Evolutionary conservation across 2,329 filamentous ascomycete species (phyloP).

Genomic region (Zymoseptoria passerinii): DNA sequence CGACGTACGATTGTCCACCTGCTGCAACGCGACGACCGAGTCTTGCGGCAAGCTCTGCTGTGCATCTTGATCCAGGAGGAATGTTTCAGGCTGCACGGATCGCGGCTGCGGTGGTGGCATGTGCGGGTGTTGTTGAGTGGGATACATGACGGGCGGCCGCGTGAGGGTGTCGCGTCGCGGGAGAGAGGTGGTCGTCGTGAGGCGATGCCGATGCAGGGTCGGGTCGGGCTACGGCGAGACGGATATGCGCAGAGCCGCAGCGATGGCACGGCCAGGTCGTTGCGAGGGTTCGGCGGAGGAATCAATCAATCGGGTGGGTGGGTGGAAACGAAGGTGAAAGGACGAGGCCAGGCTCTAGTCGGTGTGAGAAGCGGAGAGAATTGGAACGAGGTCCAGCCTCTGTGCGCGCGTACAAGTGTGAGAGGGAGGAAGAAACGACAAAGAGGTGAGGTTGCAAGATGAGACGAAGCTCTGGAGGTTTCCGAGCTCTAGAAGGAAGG

Average conservation of each 20-base stretch:
- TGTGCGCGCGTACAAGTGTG: slow-evolving; percentile 4
- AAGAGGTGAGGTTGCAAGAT: slow-evolving; percentile 1
- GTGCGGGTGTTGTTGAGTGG: slow-evolving; percentile 53
- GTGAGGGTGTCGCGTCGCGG: background rate
- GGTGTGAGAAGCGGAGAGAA: slow-evolving; percentile 3
- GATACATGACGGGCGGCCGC: slow-evolving; percentile 35
- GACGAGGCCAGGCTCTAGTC: slow-evolving; percentile 8
- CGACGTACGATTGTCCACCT: slow-evolving; percentile 87
- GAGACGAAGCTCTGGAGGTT: background rate
- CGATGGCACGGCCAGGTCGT: slow-evolving; percentile 19
- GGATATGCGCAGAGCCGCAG: slow-evolving; percentile 10
- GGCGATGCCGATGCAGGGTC: background rate
- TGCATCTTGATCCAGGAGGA: slow-evolving; percentile 94
- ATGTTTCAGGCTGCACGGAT: slow-evolving; percentile 81
- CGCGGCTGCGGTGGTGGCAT: slow-evolving; percentile 64
- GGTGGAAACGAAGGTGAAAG: slow-evolving; percentile 8
- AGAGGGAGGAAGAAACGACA: background rate
- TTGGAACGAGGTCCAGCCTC: slow-evolving; percentile 17
- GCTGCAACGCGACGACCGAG: slow-evolving; percentile 92
- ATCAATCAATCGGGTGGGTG: background rate
- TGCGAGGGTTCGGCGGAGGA: background rate
- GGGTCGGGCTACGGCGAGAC: slow-evolving; percentile 1
- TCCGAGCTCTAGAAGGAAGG: background rate
- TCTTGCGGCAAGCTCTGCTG: slow-evolving; percentile 94
- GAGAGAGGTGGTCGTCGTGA: background rate